Base-by-base conservation (phyloP, 768 basidiomycete genomes). In the Pholiota molesta region DNA sequence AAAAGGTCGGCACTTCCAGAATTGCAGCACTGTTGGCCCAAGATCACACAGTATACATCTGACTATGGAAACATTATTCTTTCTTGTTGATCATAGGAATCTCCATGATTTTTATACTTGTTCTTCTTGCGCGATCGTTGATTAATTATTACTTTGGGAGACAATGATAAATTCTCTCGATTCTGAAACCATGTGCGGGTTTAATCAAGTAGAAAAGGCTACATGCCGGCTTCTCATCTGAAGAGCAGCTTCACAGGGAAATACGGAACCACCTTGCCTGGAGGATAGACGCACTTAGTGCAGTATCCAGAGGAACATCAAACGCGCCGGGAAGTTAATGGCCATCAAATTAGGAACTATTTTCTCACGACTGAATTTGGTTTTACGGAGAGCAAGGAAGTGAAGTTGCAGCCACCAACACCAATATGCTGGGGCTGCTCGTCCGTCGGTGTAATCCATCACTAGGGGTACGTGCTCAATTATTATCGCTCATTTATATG, bases 271-370 rank as follows among this genome's bases (percentile, higher is more conserved):
- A 4, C 14, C 35, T 37, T 37, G 35, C 14, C 11, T 16, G 10
- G 35, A 37, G 35, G 13, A 37, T 37, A 37, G 35, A 37, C 14
- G 35, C n/a, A n/a, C n/a, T n/a, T 37, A 16, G 14, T 37, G 35
- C 10, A 37, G 35, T 13, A 37, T 31, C 6, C 3, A 29, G 29
- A 29, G 29, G 29, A n/a, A n/a, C 6, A 31, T 7, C 31, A 31
- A 31, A 31, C 78, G 82, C 85, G 81, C 55, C 61, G 52, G 42
- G 47, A 23, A 52, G 23, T 37, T 35, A 26, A 26, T 51, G 13
- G 35, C 44, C 47, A 57, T 33, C 44, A 35, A 53, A 60, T 52
- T 60, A 58, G 52, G 31, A 11, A 62, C 33, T 23, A 39, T 5
- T 39, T 65, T 64, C 64, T 55, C 68, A 61, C 68, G 62, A 45